Conservation (phyloP, 139 green algal genomes). For the Coelastrella sp. region DNA sequence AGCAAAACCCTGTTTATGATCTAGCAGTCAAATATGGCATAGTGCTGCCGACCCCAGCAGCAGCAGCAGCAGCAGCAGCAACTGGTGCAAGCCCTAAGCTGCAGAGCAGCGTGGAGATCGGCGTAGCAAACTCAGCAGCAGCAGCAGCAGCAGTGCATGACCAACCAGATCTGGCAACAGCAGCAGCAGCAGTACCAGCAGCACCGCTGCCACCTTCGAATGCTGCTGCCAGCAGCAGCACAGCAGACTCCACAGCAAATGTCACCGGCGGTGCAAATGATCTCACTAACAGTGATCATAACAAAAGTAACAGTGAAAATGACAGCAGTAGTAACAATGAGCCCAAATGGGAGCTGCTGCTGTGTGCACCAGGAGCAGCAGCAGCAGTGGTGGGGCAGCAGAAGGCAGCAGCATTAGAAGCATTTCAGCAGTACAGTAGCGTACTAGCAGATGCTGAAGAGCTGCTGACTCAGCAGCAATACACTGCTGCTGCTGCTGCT, state of each 20-base stretch:
- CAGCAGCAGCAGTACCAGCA: conserved; percentile 20
- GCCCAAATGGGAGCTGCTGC: neutral
- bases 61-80: conserved; percentile 36
- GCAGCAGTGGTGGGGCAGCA: neutral
- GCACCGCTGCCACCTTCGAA: neutral
- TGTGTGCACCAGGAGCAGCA: neutral
- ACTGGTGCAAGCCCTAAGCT: no score
- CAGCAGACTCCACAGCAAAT: neutral
- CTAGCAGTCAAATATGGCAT: conserved; percentile 53
- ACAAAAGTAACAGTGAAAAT: neutral
- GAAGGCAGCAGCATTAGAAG: neutral
- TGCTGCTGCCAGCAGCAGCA: neutral
- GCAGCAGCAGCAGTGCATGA: neutral
- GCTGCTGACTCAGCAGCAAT: neutral
- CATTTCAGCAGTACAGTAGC: conserved; percentile 38
- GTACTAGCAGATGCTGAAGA: neutral
- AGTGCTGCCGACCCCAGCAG: neutral
- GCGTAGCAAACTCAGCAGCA: neutral
- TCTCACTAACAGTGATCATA: neutral
- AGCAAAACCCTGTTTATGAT: conserved; percentile 59
- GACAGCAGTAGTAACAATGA: neutral
- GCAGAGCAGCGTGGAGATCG: neutral
- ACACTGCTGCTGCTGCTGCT: neutral
- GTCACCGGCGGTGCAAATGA: neutral
- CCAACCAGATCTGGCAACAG: neutral